Conservation (phyloP, 805 yeast genomes). For the Candida vaughaniae region DNA sequence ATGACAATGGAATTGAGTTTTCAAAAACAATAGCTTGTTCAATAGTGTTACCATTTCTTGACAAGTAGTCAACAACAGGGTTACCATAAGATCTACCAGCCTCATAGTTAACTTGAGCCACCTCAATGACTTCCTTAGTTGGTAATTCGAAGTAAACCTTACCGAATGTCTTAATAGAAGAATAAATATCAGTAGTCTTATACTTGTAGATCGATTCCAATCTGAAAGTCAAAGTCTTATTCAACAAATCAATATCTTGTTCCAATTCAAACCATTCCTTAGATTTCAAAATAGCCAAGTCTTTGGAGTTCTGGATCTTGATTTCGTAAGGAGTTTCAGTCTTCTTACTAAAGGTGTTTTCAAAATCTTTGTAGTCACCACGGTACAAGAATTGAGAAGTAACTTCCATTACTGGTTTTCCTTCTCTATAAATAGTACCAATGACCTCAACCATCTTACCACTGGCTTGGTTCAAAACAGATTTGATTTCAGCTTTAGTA, state of each 20-base stretch:
- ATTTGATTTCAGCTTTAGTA: constrained; percentile 78
- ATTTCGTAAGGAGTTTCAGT: constrained; percentile 87
- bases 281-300: constrained; percentile 87
- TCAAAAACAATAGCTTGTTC: constrained; percentile 94
- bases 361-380: constrained; percentile 84
- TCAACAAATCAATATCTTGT: constrained; percentile 64
- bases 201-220: constrained; percentile 80
- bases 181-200: constrained; percentile 72
- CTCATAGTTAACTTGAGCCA: constrained; percentile 81
- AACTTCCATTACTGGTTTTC: constrained; percentile 85
- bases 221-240: constrained; percentile 84
- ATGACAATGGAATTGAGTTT: constrained; percentile 80
- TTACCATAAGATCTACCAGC: constrained; percentile 95
- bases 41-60: constrained; percentile 87
- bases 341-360: constrained; percentile 87
- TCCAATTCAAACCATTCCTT: constrained; percentile 97
- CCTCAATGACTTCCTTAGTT: constrained; percentile 81
- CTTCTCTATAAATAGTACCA: constrained; percentile 80
- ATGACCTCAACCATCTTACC: constrained; percentile 96
- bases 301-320: constrained; percentile 70
- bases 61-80: constrained; percentile 92
- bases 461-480: constrained; percentile 85
- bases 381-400: constrained; percentile 95
- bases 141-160: constrained; percentile 85
- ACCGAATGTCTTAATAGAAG: constrained; percentile 82